Evolutionary conservation across 805 yeast genomes (phyloP), one percentile per base, ranked within the genome.

Genomic region (Kregervanrija fluxuum): DNA sequence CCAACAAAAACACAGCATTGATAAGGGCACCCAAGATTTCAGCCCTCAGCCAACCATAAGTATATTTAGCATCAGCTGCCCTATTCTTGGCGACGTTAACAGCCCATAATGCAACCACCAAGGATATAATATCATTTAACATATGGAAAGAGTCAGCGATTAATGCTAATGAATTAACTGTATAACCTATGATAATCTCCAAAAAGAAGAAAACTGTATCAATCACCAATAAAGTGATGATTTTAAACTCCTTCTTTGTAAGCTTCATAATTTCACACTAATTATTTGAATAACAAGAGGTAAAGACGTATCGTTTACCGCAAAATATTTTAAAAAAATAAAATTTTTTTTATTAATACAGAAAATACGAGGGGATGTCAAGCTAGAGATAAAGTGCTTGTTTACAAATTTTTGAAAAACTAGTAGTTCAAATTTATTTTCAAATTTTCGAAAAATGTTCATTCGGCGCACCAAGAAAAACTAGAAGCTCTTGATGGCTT

Each of bases 1-100:
- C 98, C 52, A 93, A 71, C 52, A 91, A 65, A 56, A 93, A 93
- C 9, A 93, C 96, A 3, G 96, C 96, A 60, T 91, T 91, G 53
- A 91, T 77, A 48, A 91, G 73, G 8, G 98, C 99, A 45, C 99
- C 99, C 48, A 91, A 71, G 43, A 91, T 90, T 65, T 91, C 99
- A 5, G 98, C 98, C 54, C 99, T 75, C 64, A 91, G 95, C 95
- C 97, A 88, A 13, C 99, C 99, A 57, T 93, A 91, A 2, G 98
- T 93, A 67, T 86, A 91, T 46, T 81, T 82, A 3, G 93, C 82
- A 61, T 88, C 93, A 1, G 96, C 93, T 30, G 80, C 79, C 56
- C 80, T 77, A 35, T 78, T 79, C 54, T 84, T 84, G 43, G 96
- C 89, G 11, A 89, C 96, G 49, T 77, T 77, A 15, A 93, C 98